Base-by-base conservation (phyloP, 2,329 filamentous ascomycete genomes). In the Colletotrichum sp. region DNA sequence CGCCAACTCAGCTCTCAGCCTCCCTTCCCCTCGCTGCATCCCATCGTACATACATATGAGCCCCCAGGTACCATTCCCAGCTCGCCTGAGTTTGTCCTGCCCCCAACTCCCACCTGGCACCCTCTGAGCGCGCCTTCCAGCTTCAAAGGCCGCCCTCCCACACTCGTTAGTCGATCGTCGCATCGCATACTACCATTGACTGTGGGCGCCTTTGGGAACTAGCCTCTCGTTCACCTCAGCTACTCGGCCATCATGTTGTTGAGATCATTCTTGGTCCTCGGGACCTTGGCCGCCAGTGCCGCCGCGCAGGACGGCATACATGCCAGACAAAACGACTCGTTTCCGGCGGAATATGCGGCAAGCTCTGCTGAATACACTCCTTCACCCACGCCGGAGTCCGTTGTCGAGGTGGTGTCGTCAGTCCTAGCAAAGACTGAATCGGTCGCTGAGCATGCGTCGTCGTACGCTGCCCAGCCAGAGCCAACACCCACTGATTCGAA, bases 1-100 rank as follows among this genome's bases (percentile, higher is more conserved):
- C 34, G 63, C 63, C 61, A 59, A 55, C 60, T 68, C 66, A 71
- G 74, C 66, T 71, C 52, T 75, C 60, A 68, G 71, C 72, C 72
- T 76, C 66, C 48, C 15, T 64, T 48, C 39, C 63, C 27, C 59
- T 68, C 32, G 39, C 30, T 68, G 70, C 57, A 63, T 25, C 36
- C 52, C 32, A 75, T 68, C 22, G 57, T 76, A 69, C 74, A 69
- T 76, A 75, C 71, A 74, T 76, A 76, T 76, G 74, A 55, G 61
- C 34, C 63, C 61, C 66, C 28, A 55, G 61, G 52, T 75, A 76
- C 74, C 71, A 75, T 52, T 22, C 28, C n/a, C 16, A 44, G 8
- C 66, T 61, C n/a, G 16, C 70, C 52, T 36, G 71, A 70, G 59
- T 60, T 65, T 68, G 60, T 55, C 44, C 66, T 74, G 71, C 71